phyloP scores from a whole-genome alignment of 2,329 filamentous ascomycete genomes.

The Colletotrichum phormii region DNA sequence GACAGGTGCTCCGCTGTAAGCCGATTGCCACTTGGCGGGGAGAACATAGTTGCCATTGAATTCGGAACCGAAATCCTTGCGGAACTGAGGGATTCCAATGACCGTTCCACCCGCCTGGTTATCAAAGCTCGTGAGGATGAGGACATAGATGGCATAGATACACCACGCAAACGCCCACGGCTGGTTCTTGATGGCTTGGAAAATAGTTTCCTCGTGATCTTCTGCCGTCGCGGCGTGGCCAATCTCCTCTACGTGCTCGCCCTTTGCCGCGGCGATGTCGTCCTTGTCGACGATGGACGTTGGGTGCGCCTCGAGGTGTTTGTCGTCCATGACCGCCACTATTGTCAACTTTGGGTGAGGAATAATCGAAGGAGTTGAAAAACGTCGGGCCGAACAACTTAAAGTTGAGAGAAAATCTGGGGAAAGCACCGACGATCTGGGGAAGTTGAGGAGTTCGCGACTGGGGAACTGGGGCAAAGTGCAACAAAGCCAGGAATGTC shows the following conservation, averaged over 20 bases:
- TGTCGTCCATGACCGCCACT: not conserved
- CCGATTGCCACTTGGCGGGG: conserved; percentile 56
- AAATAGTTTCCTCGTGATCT: conserved; percentile 30
- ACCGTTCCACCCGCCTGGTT: conserved; percentile 54
- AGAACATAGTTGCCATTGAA: conserved; percentile 53
- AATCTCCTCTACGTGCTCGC: conserved; percentile 27
- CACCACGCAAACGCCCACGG: conserved; percentile 49
- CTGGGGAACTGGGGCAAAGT: conserved; percentile 25
- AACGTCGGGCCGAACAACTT: not conserved
- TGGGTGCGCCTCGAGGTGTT: conserved; percentile 20
- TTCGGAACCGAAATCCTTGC: conserved; percentile 55
- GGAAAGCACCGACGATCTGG: conserved; percentile 19
- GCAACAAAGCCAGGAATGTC: conserved; percentile 9
- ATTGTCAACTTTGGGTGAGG: not conserved
- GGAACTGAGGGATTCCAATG: conserved; percentile 55
- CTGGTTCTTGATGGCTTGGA: conserved; percentile 41
- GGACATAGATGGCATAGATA: conserved; percentile 52
- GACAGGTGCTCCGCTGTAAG: conserved; percentile 55
- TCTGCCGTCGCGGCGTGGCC: conserved; percentile 20
- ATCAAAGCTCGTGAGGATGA: conserved; percentile 54
- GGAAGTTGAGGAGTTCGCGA: conserved; percentile 8
- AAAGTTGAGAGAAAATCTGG: conserved; percentile 1
- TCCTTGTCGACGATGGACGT: conserved; percentile 21
- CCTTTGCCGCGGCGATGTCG: conserved; percentile 29
- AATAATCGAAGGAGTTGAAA: not conserved